Evolutionary conservation across 352 stramenopile species (phyloP), one percentile per base, ranked within the genome.

Genomic region (Globisporangium yorkense): DNA sequence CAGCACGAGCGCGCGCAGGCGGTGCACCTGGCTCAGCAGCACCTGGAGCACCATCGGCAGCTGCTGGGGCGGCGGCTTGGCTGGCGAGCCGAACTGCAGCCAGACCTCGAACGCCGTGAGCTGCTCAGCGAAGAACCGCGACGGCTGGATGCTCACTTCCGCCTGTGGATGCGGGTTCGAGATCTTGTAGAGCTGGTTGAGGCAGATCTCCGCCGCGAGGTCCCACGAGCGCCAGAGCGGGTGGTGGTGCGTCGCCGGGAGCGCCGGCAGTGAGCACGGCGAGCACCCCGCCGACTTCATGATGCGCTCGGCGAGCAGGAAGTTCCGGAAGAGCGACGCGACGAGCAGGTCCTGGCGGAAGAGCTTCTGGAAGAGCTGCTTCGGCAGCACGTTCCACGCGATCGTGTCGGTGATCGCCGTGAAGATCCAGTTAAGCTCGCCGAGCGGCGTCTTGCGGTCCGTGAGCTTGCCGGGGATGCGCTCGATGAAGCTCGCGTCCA

Each of bases 341-440:
- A 99, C 89, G 10, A 99, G 71, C 55, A 99, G 77, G 77, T 99
- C 98, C 66, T 99, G 96, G n/a, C 97, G 89, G 72, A 99, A 99
- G 4, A 99, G 75, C 61, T 97, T 96, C 70, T 99, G 96, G 68
- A 99, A 99, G 15, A 99, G 75, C 33, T 94, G 71, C 40, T 88
- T 85, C 12, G 97, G 97, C 4, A 99, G 70, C 40, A 98, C 87
- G 71, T 99, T 99, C 97, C 97, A 99, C 29, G 97, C 98, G 62
- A 99, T 99, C 10, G 97, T 99, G 77, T 99, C 98, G 0, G 98
- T 99, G 54, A 99, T 98, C n/a, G 97, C 96, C 15, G 97, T 99
- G 68, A 99, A 99, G 52, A 99, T 99, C 98, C 97, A 99, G 83
- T 99, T 99, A 40, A 99, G 75, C 66, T 99, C 97, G 40, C 97